Base-by-base conservation (phyloP, 495 filamentous ascomycete genomes). In the Penicillium dipodomyicola region DNA sequence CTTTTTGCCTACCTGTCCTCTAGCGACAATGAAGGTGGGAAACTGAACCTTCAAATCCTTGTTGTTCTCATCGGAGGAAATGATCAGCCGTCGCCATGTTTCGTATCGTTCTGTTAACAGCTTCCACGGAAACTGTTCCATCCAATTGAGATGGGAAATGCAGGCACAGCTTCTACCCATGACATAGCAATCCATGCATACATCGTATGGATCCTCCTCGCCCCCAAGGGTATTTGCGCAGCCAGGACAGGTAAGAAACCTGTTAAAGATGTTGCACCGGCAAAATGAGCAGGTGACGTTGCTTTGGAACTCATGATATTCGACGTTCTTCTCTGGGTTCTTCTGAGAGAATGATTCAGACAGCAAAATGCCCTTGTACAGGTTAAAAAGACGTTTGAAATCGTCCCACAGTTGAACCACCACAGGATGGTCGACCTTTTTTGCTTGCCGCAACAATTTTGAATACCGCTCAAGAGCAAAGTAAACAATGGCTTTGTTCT, bases 241-340 rank as follows among this genome's bases (percentile, higher is more conserved):
- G 37, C 80, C 81, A 35, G 88, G 86, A 70, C 94, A 98, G 4
- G 92, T 95, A 32, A 98, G 75, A 64, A 97, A 98, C 7, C 93
- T 85, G 69, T 98, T 98, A 79, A 97, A 97, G 47, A 98, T 94
- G 62, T 97, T 97, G 53, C 90, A 90, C 17, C 94, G 80, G 70
- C 94, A 98, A 70, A 96, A 98, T 10, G 93, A 92, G 71, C 94
- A 98, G 11, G 91, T 95, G 22, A 98, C 84, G 63, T 90, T 91
- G 53, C 91, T 87, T 63, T 97, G 91, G 62, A 86, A 96, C 14
- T 82, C 75, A 15, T 93, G 67, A 55, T 80, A 87, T 62, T 96
- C 87, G 14, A 89, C 75, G 32, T 85, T 73, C 49, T 81, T 85
- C 50, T 89, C 82, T 37, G 48, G 42, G 0, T 72, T 61, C n/a